These are phyloP conservation scores for Piromyces finnis DNA, from an alignment of 192 early-diverging fungal genomes.

Conservation along the genomic window DNA sequence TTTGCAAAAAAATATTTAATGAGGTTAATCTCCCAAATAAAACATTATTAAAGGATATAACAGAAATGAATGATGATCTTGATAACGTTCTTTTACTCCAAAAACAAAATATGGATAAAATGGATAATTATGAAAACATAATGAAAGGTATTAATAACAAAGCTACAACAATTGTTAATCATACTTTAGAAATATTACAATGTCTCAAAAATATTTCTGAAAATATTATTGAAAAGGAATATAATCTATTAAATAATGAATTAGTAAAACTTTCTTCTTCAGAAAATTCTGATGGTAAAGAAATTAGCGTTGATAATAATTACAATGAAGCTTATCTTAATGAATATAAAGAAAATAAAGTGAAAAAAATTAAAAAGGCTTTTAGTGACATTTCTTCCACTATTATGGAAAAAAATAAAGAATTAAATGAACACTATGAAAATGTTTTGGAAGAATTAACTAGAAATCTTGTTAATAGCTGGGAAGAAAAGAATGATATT, in stretches of 20 bases:
- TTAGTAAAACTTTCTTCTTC: background rate
- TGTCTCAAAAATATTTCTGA: background rate
- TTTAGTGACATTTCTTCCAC: background rate
- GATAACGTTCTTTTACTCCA: background rate
- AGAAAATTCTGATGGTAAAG: background rate
- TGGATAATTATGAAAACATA: background rate
- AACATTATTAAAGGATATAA: background rate
- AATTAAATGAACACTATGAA: background rate
- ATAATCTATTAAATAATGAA: background rate
- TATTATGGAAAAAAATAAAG: background rate
- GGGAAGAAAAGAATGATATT: background rate
- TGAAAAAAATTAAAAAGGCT: background rate
- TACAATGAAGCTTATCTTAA: background rate
- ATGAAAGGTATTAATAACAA: background rate
- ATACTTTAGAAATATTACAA: background rate
- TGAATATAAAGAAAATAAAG: background rate
- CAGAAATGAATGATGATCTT: background rate
- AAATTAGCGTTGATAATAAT: background rate
- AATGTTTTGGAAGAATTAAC: background rate
- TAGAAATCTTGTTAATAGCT: background rate
- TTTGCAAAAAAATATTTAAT: background rate
- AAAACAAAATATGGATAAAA: background rate
- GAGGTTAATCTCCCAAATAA: background rate
- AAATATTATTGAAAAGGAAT: background rate
- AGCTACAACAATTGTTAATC: background rate